A percentile compares a stretch with the other conserved stretches of the same genome.
Conservation (phyloP, 176 grass and related monocot species). For the Chloris gayana region DNA sequence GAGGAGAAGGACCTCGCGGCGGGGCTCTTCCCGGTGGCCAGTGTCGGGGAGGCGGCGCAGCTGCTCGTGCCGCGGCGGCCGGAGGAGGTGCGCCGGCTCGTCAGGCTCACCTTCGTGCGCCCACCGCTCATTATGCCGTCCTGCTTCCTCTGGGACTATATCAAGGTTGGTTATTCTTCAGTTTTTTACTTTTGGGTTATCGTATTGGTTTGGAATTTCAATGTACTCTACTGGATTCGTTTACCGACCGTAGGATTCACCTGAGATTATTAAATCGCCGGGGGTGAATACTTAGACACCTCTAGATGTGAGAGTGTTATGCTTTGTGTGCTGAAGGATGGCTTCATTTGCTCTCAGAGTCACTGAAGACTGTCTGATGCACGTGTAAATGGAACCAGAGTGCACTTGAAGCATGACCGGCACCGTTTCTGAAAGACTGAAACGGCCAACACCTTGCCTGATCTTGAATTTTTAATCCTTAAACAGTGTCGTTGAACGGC, state of each 20-base stretch:
- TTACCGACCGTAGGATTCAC: not conserved
- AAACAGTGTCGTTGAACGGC: not conserved
- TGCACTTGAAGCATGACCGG: not conserved
- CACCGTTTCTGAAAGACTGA: not conserved
- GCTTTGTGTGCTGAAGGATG: not conserved
- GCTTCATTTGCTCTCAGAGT: not conserved
- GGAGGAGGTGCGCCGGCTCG: constrained; percentile 73
- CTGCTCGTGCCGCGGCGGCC: constrained; percentile 77
- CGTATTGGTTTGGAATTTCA: constrained; percentile 3
- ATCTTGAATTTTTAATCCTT: not conserved
- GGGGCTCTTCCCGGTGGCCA: constrained; percentile 73
- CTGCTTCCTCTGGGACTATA: constrained; percentile 92
- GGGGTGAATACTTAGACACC: not conserved
- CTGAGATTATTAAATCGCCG: not conserved
- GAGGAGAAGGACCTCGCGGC: constrained; percentile 76
- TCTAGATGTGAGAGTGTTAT: constrained; percentile 20
- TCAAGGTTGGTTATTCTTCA: constrained; percentile 55
- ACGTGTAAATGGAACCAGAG: not conserved
- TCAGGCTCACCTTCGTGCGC: constrained; percentile 72
- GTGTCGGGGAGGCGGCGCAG: constrained; percentile 54
- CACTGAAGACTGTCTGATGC: constrained; percentile 10
- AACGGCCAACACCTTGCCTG: not conserved
- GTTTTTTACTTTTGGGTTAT: not conserved
- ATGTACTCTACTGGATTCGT: not conserved
- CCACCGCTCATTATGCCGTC: constrained; percentile 83